Evolutionary conservation across 805 yeast species (phyloP), one percentile per base, ranked within the genome.

Genomic region (Jamesozyma rosinii): DNA sequence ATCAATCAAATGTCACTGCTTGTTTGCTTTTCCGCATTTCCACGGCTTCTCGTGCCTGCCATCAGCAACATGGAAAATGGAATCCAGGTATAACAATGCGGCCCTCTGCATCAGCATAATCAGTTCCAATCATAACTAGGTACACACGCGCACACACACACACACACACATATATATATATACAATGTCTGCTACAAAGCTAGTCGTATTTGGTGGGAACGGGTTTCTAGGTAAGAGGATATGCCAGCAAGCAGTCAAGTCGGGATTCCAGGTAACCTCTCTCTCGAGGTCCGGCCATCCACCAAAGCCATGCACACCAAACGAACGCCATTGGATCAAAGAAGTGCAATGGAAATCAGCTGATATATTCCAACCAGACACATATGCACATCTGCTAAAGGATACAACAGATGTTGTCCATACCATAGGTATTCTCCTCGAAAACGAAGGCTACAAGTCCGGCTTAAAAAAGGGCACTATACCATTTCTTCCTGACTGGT

Each of bases 141-240:
- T n/a, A n/a, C n/a, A n/a, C n/a, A n/a, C n/a, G n/a, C n/a, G n/a
- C n/a, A n/a, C n/a, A n/a, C n/a, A n/a, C n/a, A n/a, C n/a, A n/a
- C n/a, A n/a, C n/a, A n/a, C n/a, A n/a, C n/a, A n/a, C n/a, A n/a
- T n/a, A n/a, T 24, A 24, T 24, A 24, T 8, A 8, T 24, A 24
- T 24, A 30, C n/a, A 30, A 30, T 30, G 33, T 5, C 33, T 11
- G 17, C n/a, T 13, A 30, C 49, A 14, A 69, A 64, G 37, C 49
- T 76, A 2, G 76, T 85, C 3, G 85, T 88, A 0, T 77, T 88
- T 54, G 97, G 97, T 15, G 96, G 97, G 0, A 78, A 76, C 50
- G 97, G 97, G 8, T 85, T 85, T 57, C 61, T 89, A 45, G 88
- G 95, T 11, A 70, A 68, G 44, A 66, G 79, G 29, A 78, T 89